These are phyloP conservation scores for Eucalyptus microcorys DNA, from an alignment of 345 rosid genomes.

Conservation along the genomic window DNA sequence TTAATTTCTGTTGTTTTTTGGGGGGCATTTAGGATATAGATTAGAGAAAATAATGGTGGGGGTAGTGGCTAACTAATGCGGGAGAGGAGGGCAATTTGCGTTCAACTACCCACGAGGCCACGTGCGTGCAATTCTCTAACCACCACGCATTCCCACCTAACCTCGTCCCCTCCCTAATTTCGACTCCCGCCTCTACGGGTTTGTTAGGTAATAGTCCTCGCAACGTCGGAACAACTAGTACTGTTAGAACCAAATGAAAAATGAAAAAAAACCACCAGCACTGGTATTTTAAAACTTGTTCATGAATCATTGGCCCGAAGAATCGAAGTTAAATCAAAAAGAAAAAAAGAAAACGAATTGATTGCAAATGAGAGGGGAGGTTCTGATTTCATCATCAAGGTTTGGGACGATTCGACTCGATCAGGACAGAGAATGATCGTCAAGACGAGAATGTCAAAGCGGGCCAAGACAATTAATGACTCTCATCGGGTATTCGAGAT, in stretches of 20 bases:
- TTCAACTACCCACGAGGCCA: background rate
- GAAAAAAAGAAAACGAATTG: background rate
- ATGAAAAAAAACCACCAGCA: too few species aligned
- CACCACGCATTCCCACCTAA: conserved; percentile 10
- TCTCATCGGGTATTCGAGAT: too few species aligned
- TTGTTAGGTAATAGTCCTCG: background rate
- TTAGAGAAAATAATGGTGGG: background rate
- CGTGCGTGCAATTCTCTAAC: background rate
- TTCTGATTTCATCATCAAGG: background rate
- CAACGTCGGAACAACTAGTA: too few species aligned
- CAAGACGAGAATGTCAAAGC: too few species aligned
- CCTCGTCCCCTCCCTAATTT: background rate
- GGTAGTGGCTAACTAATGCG: background rate
- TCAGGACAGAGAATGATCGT: background rate
- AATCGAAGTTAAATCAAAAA: too few species aligned
- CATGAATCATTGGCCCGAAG: too few species aligned
- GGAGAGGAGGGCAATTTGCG: background rate
- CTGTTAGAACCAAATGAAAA: too few species aligned
- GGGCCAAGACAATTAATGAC: too few species aligned
- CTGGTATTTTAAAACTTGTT: too few species aligned
- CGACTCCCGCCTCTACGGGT: background rate
- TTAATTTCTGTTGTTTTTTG: background rate
- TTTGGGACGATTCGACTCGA: fast-evolving
- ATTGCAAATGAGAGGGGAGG: background rate
- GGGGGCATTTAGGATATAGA: background rate